Base-by-base conservation (phyloP, 805 yeast species). In the Ogataea methanolica region DNA sequence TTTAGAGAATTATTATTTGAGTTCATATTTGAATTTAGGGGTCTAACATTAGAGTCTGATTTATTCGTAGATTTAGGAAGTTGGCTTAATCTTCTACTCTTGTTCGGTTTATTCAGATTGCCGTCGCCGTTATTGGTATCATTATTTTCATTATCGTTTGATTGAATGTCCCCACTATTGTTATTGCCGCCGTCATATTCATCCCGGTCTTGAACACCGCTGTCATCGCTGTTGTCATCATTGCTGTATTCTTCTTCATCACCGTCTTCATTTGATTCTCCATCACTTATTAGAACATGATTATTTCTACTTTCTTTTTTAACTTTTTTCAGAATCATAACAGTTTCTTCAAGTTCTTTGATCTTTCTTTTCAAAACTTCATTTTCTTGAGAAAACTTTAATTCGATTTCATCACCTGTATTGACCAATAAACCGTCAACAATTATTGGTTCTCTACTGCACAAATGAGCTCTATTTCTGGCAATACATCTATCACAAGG, bases 401-500 rank as follows among this genome's bases (percentile, higher is more conserved):
- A 39, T 42, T 62, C 65, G 7, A 38, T 47, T 33, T 51, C 57
- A 33, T 53, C 54, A 9, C 55, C 57, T 6, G 58, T 51, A 49
- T 64, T 62, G 29, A 60, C 50, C 14, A 67, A 40, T 31, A 62
- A 38, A 1, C 71, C 72, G 47, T 62, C 67, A 15, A 66, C 67
- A 0, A 68, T 54, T 2, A 67, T 59, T 1, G 66, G 63, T 48
- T 68, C 73, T 42, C 67, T 53, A 6, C 59, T 47, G 48, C 73
- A 68, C 16, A 59, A 38, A 47, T 60, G 63, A 3, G 59, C 68
- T 39, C 58, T 50, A 38, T 64, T 62, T 45, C 70, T 52, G 8
- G 57, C 54, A 15, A 67, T 63, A 49, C 82, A 74, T 15, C 68
- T 65, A 35, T 70, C 66, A 52, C 82, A 76, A 1, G 82, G 81